phyloP scores from a whole-genome alignment of 202 grass and related monocot genomes.

The Carex sylvatica region DNA sequence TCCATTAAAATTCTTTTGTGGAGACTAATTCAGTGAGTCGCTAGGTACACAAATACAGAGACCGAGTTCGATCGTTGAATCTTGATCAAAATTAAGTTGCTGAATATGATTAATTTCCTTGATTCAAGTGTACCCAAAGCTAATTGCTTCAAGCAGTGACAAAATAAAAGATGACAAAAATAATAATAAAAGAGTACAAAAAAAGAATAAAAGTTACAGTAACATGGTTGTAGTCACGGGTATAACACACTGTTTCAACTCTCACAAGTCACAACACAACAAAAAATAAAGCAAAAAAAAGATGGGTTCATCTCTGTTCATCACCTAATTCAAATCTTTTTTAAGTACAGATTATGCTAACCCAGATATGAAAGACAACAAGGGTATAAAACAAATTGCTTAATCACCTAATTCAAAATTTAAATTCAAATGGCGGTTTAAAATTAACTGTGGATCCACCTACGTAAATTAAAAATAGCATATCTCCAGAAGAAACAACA shows the following conservation, averaged over 20 bases:
- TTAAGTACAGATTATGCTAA: background rate
- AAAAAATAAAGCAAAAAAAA: background rate
- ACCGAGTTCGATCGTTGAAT: too few species aligned
- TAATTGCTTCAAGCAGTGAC: background rate
- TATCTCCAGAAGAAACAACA: slow-evolving; percentile 5
- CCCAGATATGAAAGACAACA: slow-evolving; percentile 14
- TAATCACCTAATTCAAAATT: slow-evolving; percentile 27
- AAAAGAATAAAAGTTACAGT: background rate
- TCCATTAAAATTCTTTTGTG: too few species aligned
- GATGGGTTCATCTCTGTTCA: background rate
- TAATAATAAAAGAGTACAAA: background rate
- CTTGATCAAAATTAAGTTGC: too few species aligned
- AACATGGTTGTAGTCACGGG: slow-evolving; percentile 19
- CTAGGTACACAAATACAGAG: too few species aligned
- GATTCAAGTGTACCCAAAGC: background rate
- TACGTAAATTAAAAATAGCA: background rate
- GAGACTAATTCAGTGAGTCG: too few species aligned
- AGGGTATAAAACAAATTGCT: slow-evolving; percentile 17
- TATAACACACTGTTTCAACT: background rate
- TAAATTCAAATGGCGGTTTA: background rate
- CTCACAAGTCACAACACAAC: slow-evolving; percentile 9
- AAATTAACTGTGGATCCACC: background rate
- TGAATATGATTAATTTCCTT: background rate
- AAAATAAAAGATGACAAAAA: slow-evolving; percentile 1
- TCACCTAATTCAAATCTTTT: slow-evolving; percentile 14